Evolutionary conservation across 306 rosid genomes (phyloP), one percentile per base, ranked within the genome.

Genomic region (Rubus idaeus): DNA sequence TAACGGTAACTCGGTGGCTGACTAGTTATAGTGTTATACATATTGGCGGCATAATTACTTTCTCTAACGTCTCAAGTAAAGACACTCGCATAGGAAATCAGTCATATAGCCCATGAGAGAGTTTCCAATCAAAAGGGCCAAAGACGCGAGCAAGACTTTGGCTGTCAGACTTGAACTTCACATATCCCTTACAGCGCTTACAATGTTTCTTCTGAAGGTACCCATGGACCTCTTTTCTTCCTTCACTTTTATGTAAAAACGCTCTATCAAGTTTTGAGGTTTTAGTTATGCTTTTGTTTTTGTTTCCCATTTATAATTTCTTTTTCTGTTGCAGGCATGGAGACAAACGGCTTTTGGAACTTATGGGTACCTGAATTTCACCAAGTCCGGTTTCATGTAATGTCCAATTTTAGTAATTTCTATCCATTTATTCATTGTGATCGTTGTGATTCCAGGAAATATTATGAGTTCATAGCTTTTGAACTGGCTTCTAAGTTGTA

Each of bases 291-390:
- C 5, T 35, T 61, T 21, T 20, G n/a, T 21, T 46, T 46, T 0
- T 30, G 9, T 0, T 2, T 45, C 45, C 45, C 45, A 5, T 78
- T 58, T 17, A 0, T 26, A 0, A 18, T 51, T 51, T 21, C 0
- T 4, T 56, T 51, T 57, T 8, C 65, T 40, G 21, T 80, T 50
- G 35, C 88, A 94, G 98, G 78, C 91, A 74, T 95, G 96, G 96
- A 90, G 98, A 81, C 67, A 84, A 8, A 80, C 93, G 68, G 84
- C 95, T 80, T 95, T 95, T 63, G 92, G 86, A 42, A 47, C 87
- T 45, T 92, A 88, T 83, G 98, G 98, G 10, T 95, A 88, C 77
- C 87, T 90, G 35, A 92, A 92, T 83, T 94, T 92, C 91, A 94
- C 98, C 84, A 94, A 90, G 78, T 68, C 96, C 75, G 97, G 83